Conservation (phyloP, 116 monocot genomes). For the Cymodocea nodosa region DNA sequence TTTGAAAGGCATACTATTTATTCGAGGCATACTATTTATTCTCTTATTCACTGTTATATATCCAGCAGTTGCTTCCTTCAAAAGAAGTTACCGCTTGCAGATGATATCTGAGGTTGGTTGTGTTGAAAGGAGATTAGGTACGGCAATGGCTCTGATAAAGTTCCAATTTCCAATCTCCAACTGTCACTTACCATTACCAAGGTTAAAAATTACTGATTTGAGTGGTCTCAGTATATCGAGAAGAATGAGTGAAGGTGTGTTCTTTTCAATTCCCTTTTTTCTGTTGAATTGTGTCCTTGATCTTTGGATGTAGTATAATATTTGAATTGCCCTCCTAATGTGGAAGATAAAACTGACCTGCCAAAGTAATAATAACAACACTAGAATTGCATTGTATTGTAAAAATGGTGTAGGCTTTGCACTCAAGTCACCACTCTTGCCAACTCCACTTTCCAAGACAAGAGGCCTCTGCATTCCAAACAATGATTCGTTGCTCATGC, state of each 20-base stretch:
- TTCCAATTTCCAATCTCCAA: not conserved
- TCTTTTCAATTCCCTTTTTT: too few species aligned
- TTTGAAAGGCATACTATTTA: too few species aligned
- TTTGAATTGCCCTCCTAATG: too few species aligned
- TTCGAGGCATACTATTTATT: too few species aligned
- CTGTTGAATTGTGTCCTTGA: not conserved
- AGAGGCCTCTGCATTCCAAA: not conserved
- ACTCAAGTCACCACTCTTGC: not conserved
- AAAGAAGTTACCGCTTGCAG: too few species aligned
- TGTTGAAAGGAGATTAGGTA: not conserved
- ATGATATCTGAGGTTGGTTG: not conserved
- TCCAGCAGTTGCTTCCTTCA: too few species aligned
- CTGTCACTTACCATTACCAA: not conserved
- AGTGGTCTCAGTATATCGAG: not conserved
- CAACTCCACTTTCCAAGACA: not conserved
- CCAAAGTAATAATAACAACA: too few species aligned
- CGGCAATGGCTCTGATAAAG: not conserved
- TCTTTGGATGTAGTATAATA: not conserved
- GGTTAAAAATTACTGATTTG: not conserved
- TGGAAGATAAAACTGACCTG: too few species aligned
- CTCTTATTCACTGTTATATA: too few species aligned
- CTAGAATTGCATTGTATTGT: not conserved
- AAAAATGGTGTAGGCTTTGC: not conserved
- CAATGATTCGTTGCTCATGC: not conserved
- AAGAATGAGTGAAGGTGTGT: constrained; percentile 1